These are phyloP conservation scores for Tolypocladium paradoxum DNA, from an alignment of 2,329 filamentous ascomycete genomes.

Conservation along the genomic window DNA sequence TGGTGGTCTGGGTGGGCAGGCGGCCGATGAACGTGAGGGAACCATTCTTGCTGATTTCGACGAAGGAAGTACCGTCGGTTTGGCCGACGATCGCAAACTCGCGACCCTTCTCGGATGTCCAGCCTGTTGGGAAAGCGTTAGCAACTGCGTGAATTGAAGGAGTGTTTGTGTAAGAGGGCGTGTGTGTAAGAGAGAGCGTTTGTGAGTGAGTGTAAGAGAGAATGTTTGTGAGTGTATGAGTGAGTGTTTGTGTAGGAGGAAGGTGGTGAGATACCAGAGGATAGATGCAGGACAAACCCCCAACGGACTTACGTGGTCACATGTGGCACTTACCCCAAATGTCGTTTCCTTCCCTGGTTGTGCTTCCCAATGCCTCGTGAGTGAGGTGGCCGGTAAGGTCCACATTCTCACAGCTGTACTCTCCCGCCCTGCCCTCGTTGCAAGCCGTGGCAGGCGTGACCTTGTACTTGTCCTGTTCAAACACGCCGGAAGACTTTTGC, in stretches of 20 bases:
- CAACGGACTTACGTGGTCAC: no score
- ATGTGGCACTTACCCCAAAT: conserved; percentile 23
- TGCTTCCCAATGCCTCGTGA: conserved; percentile 24
- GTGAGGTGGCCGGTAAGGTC: conserved; percentile 26
- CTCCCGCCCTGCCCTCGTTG: conserved; percentile 20
- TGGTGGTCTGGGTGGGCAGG: conserved; percentile 28
- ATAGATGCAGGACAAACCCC: no score
- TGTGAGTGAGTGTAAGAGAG: no score
- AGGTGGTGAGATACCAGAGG: no score
- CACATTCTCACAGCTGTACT: conserved; percentile 24
- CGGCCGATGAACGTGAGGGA: conserved; percentile 35
- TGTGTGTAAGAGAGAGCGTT: no score
- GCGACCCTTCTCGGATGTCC: conserved; percentile 34
- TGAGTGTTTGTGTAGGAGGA: no score
- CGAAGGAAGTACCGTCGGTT: conserved; percentile 38
- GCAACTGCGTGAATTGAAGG: no score
- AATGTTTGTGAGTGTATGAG: no score
- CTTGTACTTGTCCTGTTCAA: conserved; percentile 8
- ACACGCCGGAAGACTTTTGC: conserved; percentile 5
- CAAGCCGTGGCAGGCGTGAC: conserved; percentile 10
- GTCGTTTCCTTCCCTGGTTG: conserved; percentile 25
- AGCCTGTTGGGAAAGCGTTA: no score
- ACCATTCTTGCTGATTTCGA: conserved; percentile 32
- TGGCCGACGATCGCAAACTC: conserved; percentile 38
- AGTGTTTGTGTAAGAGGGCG: no score